Conservation (phyloP, 495 filamentous ascomycete species). For the Xylaria intraflava region DNA sequence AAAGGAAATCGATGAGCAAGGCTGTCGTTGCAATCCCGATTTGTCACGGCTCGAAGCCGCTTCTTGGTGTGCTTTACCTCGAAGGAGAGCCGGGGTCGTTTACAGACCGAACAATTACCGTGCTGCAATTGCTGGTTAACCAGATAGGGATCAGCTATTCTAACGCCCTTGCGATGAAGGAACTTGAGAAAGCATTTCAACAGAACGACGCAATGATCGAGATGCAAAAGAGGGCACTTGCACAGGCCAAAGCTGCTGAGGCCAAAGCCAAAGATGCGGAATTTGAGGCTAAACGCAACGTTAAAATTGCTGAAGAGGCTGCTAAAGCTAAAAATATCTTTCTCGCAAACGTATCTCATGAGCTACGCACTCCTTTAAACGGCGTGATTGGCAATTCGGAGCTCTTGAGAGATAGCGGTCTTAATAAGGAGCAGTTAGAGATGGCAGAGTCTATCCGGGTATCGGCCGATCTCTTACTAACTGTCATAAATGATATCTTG, state of each 20-base stretch:
- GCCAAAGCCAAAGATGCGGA: constrained; percentile 77
- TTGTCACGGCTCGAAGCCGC: constrained; percentile 62
- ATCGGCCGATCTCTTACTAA: constrained; percentile 84
- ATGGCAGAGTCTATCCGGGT: constrained; percentile 90
- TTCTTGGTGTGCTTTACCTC: constrained; percentile 79
- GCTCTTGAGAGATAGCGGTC: constrained; percentile 66
- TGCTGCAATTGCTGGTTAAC: constrained; percentile 79
- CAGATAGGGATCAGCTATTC: constrained; percentile 85
- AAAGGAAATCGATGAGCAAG: constrained; percentile 60
- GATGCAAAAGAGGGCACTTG: constrained; percentile 74
- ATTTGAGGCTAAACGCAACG: constrained; percentile 75
- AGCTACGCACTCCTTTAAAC: constrained; percentile 78
- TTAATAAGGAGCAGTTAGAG: constrained; percentile 77
- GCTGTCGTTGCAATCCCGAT: constrained; percentile 84
- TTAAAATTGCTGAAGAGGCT: constrained; percentile 84
- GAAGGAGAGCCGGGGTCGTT: constrained; percentile 81
- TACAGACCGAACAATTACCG: constrained; percentile 79
- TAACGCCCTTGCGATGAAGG: constrained; percentile 78
- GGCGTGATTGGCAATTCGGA: constrained; percentile 89
- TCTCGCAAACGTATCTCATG: constrained; percentile 86
- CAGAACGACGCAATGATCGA: constrained; percentile 84
- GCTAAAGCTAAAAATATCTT: constrained; percentile 89
- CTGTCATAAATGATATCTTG: constrained; percentile 89
- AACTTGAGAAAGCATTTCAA: constrained; percentile 69
- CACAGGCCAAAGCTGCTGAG: constrained; percentile 72